phyloP scores from a whole-genome alignment of 2,329 filamentous ascomycete species.

The Pseudogymnoascus sp. region DNA sequence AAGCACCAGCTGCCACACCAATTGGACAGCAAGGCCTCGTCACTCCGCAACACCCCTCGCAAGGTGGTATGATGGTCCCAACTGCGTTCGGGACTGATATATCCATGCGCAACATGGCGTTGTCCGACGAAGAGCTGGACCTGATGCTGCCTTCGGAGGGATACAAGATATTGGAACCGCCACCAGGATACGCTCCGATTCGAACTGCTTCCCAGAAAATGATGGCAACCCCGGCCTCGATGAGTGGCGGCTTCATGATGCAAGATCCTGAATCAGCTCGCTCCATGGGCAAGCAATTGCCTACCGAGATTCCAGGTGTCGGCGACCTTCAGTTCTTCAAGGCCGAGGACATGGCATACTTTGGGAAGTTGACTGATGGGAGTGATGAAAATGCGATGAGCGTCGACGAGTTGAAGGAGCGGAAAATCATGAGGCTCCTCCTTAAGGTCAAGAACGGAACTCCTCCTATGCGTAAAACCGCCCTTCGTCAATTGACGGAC shows the following conservation, averaged over 20 bases:
- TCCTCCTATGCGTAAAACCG: conserved; percentile 97
- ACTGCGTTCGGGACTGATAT: conserved; percentile 76
- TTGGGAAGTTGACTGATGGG: conserved; percentile 92
- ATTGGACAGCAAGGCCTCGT: conserved; percentile 66
- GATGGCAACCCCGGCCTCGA: conserved; percentile 62
- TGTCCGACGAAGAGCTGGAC: conserved; percentile 93
- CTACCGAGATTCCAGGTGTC: conserved; percentile 91
- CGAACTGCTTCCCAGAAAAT: conserved; percentile 69
- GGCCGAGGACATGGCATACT: conserved; percentile 96
- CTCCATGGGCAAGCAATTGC: conserved; percentile 79
- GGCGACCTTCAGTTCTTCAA: conserved; percentile 98
- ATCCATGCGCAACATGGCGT: conserved; percentile 66
- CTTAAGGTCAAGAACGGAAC: conserved; percentile 99
- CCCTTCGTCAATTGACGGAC: conserved; percentile 91
- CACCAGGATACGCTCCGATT: conserved; percentile 83
- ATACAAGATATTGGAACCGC: conserved; percentile 85
- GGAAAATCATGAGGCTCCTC: conserved; percentile 95
- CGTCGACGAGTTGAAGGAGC: conserved; percentile 92
- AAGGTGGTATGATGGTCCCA: conserved; percentile 44
- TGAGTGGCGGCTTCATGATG: conserved; percentile 83
- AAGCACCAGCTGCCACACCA: conserved; percentile 75
- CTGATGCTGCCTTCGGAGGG: conserved; percentile 84
- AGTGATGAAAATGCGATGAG: conserved; percentile 85
- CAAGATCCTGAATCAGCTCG: conserved; percentile 85
- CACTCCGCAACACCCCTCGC: conserved; percentile 69